phyloP scores from a whole-genome alignment of 352 stramenopile species.

The Thalassiosira hispida region DNA sequence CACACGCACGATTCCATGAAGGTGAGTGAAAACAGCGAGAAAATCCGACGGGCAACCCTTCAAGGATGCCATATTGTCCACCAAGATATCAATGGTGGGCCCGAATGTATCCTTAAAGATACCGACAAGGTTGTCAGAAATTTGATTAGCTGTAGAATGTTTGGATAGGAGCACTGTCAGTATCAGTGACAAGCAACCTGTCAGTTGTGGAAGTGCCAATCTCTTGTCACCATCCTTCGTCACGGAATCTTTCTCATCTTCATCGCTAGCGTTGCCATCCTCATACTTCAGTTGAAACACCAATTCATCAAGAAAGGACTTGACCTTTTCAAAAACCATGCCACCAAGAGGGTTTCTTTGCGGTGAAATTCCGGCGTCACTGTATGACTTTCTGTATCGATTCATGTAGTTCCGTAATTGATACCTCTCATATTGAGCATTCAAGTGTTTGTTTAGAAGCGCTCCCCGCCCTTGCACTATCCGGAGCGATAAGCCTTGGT shows the following conservation, averaged over 20 bases:
- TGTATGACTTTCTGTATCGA: neutral
- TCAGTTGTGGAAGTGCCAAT: conserved; percentile 30
- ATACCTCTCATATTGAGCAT: conserved; percentile 52
- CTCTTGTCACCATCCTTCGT: conserved; percentile 10
- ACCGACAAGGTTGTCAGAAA: conserved; percentile 28
- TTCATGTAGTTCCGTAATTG: conserved; percentile 26
- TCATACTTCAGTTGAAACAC: conserved; percentile 45
- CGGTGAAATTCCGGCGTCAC: conserved; percentile 1
- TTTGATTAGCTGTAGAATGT: conserved; percentile 23
- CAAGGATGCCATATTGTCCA: conserved; percentile 37
- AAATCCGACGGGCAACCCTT: conserved; percentile 28
- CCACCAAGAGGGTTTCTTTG: conserved; percentile 20
- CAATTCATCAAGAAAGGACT: conserved; percentile 41
- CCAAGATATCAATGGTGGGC: conserved; percentile 46
- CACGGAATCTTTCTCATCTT: conserved; percentile 26
- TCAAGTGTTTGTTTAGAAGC: conserved; percentile 47
- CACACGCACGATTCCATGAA: conserved; percentile 48
- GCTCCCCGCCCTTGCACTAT: conserved; percentile 49
- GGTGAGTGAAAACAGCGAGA: conserved; percentile 37
- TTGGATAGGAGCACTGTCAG: conserved; percentile 42
- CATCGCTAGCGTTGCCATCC: conserved; percentile 37
- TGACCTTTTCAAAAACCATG: conserved; percentile 36
- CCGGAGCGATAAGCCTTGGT: conserved; percentile 16
- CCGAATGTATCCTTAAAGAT: conserved; percentile 43
- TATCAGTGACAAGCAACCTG: conserved; percentile 43